Evolutionary conservation across 2,329 filamentous ascomycete genomes (phyloP), one percentile per base, ranked within the genome.

Genomic region (Hymenoscyphus fraxineus): DNA sequence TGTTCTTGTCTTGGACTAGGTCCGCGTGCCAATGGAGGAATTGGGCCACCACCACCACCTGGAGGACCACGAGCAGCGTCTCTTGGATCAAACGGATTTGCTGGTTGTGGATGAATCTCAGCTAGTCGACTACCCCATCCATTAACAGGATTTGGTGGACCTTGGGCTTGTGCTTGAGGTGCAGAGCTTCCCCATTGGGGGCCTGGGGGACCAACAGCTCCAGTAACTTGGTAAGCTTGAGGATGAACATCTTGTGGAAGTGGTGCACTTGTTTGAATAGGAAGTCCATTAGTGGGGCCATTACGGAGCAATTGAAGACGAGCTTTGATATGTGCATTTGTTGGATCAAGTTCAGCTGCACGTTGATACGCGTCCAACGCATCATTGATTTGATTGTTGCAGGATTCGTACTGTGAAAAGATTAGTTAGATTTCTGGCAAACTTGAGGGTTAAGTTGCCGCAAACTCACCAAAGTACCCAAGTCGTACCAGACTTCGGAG

Each of bases 401-500:
- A 99, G 32, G 93, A 97, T 77, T 99, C 95, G 75, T 99, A 99
- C 90, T 96, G 59, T 54, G 56, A 60, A 65, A 66, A 65, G 27
- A 47, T 72, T 65, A 72, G 67, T 13, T 7, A 58, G 63, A 64
- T 70, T 61, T 68, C 65, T 70, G 73, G 67, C 63, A 61, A 60
- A 65, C 66, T 58, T 61, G 41, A 62, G 55, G 57, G 65, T 44
- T 65, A 63, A 67, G 41, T 63, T 67, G 65, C 64, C 73, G 67
- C 69, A 73, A 73, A 85, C 90, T 82, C 85, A 96, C 92, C 82
- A 99, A 75, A 72, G 95, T 99, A 67, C 95, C 95, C 47, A 99
- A 82, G 77, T 99, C 95, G 78, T 98, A 99, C 95, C 95, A 99
- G 60, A 99, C 95, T 78, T 99, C 95, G 1, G 93, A 97, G 69